A percentile compares a stretch with the other conserved stretches of the same genome.
Evolutionary conservation across 169 alveolate genomes (phyloP).

Genomic region (Nephromyces sp.): DNA sequence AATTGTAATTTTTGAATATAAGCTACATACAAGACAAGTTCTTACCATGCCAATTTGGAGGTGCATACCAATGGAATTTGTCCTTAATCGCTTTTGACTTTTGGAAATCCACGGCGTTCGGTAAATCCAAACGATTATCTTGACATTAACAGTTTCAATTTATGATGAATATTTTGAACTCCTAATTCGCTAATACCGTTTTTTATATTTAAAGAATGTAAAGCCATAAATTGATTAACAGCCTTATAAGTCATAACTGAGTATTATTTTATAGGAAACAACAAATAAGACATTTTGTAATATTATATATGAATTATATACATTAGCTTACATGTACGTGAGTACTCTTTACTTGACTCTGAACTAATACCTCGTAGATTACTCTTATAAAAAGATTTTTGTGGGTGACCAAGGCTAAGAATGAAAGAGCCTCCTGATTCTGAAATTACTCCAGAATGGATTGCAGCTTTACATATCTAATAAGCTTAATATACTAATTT

Average conservation of each 20-base stretch:
- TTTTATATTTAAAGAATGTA: no score
- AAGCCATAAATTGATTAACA: no score
- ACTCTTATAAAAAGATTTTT: conserved; percentile 1
- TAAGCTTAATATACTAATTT: conserved; percentile 13
- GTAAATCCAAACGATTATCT: no score
- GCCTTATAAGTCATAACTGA: no score
- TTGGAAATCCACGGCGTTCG: background rate
- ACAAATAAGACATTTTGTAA: no score
- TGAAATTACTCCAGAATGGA: conserved; percentile 70
- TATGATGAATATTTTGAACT: no score
- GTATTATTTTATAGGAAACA: no score
- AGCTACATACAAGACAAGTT: background rate
- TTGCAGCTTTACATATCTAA: conserved; percentile 78
- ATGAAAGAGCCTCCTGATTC: conserved; percentile 50
- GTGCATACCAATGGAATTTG: conserved; percentile 20
- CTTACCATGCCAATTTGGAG: conserved; percentile 15
- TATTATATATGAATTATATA: background rate
- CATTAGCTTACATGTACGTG: conserved; percentile 12
- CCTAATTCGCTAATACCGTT: no score
- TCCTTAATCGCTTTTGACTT: no score
- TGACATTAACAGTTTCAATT: no score
- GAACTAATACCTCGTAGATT: conserved; percentile 3
- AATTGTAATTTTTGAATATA: background rate
- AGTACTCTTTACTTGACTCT: conserved; percentile 9
- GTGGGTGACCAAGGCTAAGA: conserved; percentile 27